Conservation (phyloP, 2,329 filamentous ascomycete species). For the Tolypocladium sp. region DNA sequence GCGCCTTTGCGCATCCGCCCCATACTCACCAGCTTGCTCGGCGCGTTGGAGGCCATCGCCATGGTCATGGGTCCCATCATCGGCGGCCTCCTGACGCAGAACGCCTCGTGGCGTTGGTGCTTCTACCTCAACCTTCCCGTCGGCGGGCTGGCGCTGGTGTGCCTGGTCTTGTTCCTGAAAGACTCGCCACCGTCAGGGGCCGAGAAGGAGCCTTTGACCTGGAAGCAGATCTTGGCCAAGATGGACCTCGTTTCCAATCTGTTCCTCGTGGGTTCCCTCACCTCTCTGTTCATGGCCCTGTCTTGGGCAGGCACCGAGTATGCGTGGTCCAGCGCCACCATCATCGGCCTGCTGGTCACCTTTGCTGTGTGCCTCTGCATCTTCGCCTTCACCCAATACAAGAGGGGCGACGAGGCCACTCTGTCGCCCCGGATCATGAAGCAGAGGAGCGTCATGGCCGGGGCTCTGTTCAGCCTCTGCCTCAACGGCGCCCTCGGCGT, state of each 20-base stretch:
- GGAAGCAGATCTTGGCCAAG: not conserved
- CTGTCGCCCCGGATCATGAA: conserved; percentile 30
- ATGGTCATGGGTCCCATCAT: not conserved
- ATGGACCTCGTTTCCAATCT: not conserved
- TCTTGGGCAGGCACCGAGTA: conserved; percentile 33
- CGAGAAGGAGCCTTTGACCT: not conserved
- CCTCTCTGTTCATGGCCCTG: conserved; percentile 36
- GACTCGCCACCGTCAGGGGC: not conserved
- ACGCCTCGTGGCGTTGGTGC: not conserved
- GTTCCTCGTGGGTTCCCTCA: conserved; percentile 14
- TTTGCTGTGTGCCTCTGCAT: not conserved
- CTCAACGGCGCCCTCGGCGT: conserved; percentile 20
- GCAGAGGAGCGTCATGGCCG: conserved; percentile 25
- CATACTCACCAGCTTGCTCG: not conserved
- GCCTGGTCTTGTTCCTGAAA: not conserved
- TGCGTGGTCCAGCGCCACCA: conserved; percentile 11
- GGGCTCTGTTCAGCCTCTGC: conserved; percentile 23
- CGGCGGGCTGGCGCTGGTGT: not conserved
- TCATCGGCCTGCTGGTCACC: conserved; percentile 24
- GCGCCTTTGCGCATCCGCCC: not conserved
- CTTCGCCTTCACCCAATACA: not conserved
- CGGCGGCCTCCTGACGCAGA: not conserved
- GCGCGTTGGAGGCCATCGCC: not conserved
- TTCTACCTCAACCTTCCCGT: not conserved
- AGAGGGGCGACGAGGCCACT: conserved; percentile 3